Percentiles rank a stretch among this genome's conserved stretches.
These are phyloP conservation scores for Apiotrichum sp. DNA, from an alignment of 1,284 basidiomycete genomes.

Conservation along the genomic window DNA sequence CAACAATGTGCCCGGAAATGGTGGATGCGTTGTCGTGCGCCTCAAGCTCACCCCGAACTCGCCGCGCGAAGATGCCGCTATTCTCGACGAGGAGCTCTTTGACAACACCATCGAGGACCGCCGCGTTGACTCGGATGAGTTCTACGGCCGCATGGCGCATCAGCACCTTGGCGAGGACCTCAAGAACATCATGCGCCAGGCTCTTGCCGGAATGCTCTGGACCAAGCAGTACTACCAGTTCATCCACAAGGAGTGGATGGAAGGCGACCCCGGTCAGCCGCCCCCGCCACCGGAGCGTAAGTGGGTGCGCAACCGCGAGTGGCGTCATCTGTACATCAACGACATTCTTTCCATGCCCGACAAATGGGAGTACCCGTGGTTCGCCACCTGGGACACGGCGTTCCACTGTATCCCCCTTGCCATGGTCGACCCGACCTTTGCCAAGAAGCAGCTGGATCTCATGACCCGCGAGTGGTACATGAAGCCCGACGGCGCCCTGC, in stretches of 20 bases:
- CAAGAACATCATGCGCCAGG: constrained; percentile 93
- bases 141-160: constrained; percentile 73
- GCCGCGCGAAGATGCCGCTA: constrained; percentile 65
- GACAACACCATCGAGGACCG: constrained; percentile 85
- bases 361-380: constrained; percentile 99
- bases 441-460: constrained; percentile 94
- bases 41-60: constrained; percentile 81
- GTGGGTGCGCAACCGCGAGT: constrained; percentile 79
- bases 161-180: constrained; percentile 85
- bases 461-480: constrained; percentile 97
- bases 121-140: constrained; percentile 88
- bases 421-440: constrained; percentile 87
- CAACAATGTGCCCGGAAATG: constrained; percentile 74
- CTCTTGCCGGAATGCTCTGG: constrained; percentile 98
- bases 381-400: constrained; percentile 89
- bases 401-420: constrained; percentile 98
- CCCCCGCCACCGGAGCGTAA: constrained; percentile 87
- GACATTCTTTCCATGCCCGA: constrained; percentile 98
- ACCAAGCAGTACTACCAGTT: constrained; percentile 97
- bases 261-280: constrained; percentile 91
- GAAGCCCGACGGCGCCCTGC: constrained; percentile 95
- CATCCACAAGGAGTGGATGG: constrained; percentile 91
- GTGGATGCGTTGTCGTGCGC: constrained; percentile 91
- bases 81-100: constrained; percentile 84
- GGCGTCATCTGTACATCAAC: constrained; percentile 90